phyloP scores from a whole-genome alignment of 2,329 filamentous ascomycete genomes.

The Diplodia scrobiculata region DNA sequence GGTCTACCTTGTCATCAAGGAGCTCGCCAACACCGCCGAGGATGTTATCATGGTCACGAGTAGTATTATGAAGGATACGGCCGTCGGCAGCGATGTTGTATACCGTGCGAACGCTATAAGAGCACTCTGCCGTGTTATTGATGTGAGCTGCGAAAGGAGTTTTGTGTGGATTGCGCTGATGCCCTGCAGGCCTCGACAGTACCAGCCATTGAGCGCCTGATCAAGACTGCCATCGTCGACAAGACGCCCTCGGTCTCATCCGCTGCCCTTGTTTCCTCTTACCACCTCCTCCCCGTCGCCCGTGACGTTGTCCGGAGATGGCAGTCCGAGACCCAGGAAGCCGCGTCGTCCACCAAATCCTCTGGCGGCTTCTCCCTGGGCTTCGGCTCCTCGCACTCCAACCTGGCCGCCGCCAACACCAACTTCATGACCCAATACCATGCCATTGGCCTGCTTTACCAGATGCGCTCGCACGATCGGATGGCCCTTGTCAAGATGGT shows the following conservation, averaged over 20 bases:
- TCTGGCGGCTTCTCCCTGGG: conserved; percentile 87
- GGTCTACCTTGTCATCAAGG: conserved; percentile 98
- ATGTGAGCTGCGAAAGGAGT: conserved; percentile 60
- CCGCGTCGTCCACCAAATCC: conserved; percentile 85
- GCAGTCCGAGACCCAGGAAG: conserved; percentile 98
- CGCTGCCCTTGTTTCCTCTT: conserved; percentile 92
- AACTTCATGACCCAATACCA: conserved; percentile 99
- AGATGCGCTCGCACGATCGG: conserved; percentile 95
- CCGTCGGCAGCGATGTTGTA: conserved; percentile 88
- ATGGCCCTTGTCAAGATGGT: conserved; percentile 99
- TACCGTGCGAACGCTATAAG: conserved; percentile 96
- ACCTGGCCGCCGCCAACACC: conserved; percentile 73
- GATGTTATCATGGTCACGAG: conserved; percentile 99
- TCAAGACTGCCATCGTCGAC: conserved; percentile 99
- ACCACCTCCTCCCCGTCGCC: conserved; percentile 94
- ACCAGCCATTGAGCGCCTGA: conserved; percentile 94
- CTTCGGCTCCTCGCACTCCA: conserved; percentile 75
- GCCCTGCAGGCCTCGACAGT: conserved; percentile 77
- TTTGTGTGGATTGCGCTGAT: conserved; percentile 30
- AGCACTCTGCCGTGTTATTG: conserved; percentile 93
- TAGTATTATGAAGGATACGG: conserved; percentile 99
- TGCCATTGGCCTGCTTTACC: conserved; percentile 93
- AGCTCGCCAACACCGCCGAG: conserved; percentile 90
- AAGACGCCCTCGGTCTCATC: conserved; percentile 97
- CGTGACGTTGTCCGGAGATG: conserved; percentile 93